Conservation (phyloP, 352 stramenopile genomes). For the Chrysophaeum taylorii region DNA sequence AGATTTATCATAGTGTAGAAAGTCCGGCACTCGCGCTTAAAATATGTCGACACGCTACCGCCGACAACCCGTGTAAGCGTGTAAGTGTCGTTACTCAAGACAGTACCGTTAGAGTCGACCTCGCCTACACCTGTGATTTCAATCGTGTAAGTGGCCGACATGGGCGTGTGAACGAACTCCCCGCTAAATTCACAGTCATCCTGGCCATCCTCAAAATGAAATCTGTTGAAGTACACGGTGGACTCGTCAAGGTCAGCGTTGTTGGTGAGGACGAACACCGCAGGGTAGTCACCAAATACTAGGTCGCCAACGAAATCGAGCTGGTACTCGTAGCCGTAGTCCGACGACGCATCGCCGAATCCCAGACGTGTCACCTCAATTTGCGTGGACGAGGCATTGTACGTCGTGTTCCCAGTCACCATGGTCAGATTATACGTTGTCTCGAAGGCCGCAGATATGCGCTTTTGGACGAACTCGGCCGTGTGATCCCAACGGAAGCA, state of each 20-base stretch:
- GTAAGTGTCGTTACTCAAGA: neutral
- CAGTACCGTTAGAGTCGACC: neutral
- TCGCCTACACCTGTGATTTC: neutral
- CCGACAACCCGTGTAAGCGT: neutral
- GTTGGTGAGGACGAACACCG: neutral
- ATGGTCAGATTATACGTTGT: neutral
- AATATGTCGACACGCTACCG: neutral
- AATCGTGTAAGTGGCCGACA: neutral
- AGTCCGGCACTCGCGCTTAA: neutral
- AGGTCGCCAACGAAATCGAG: slow-evolving; percentile 20
- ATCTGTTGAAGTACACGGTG: neutral
- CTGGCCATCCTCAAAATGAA: neutral
- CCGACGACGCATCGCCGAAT: slow-evolving; percentile 17
- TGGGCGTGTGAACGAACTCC: neutral
- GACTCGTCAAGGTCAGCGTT: neutral
- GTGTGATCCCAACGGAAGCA: slow-evolving; percentile 16
- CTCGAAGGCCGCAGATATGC: slow-evolving; percentile 8
- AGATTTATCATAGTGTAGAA: neutral
- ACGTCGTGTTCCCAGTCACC: slow-evolving; percentile 12
- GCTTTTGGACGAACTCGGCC: slow-evolving; percentile 11
- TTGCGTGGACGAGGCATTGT: neutral
- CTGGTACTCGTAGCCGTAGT: slow-evolving; percentile 26
- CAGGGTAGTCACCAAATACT: slow-evolving; percentile 22
- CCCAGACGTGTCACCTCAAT: neutral
- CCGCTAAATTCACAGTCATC: neutral